Base-by-base conservation (phyloP, 345 rosid species). In the Euclidium syriacum region DNA sequence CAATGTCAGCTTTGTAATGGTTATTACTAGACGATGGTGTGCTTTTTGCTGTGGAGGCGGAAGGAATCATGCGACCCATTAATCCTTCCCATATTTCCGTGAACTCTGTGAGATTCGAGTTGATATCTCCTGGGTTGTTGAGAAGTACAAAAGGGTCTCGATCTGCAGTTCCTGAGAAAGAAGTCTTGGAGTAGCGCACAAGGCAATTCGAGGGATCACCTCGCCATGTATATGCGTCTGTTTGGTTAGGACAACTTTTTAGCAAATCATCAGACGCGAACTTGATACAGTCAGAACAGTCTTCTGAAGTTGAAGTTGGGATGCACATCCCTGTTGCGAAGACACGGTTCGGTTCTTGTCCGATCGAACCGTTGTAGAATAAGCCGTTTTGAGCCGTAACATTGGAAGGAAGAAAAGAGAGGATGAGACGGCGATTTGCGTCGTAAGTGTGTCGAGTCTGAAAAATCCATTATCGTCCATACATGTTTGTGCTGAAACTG, bases 141-240 rank as follows among this genome's bases (percentile, higher is more conserved):
- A 3, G 0, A 27, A 3, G 0, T 0, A 0, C 0, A 1, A 0
- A 0, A 16, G 58, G 58, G 23, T 24, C 4, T 6, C 1, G 6
- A 4, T 50, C 62, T 27, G 9, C 7, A 3, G 40, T 4, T 5
- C 70, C 64, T 0, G 35, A 51, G 51, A 81, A 48, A 14, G 71
- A 41, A 22, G 64, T 56, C 39, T 80, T 72, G 34, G 85, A 24
- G 58, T 80, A 82, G 8, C 79, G 77, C 7, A 77, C 33, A 64
- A 53, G 30, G 33, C 87, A 80, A 55, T 43, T 24, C 38, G 56
- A 44, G 11, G 61, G 33, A 2, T 54, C 11, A 11, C 65, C 73
- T n/a, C 18, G 55, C 67, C 67, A 62, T 2, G 9, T 0, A 46
- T 49, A 18, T 12, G 61, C 73, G 10, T 66, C 68, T 58, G 72